phyloP scores from a whole-genome alignment of 768 basidiomycete species.

The Dentipellis sp. region DNA sequence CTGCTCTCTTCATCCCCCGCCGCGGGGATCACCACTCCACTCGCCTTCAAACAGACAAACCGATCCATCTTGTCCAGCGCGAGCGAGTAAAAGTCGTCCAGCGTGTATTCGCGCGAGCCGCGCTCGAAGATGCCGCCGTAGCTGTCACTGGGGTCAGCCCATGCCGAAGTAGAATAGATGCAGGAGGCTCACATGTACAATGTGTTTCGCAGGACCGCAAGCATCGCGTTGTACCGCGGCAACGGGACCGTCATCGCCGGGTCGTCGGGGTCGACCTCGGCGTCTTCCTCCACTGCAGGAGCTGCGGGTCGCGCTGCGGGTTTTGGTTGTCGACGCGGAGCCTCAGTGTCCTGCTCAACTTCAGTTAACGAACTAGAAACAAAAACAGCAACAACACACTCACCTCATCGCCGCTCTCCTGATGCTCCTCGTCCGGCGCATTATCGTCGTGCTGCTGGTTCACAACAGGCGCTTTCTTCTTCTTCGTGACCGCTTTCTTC shows the following conservation, averaged over 20 bases:
- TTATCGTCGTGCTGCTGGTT: conserved; percentile 3
- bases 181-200: conserved; percentile 64
- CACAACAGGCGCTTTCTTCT: conserved; percentile 16
- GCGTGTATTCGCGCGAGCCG: conserved; percentile 74
- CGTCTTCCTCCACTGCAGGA: conserved; percentile 7
- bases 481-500: conserved; percentile 33
- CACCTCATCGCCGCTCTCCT: conserved; percentile 18
- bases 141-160: conserved; percentile 26
- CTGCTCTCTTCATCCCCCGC: conserved; percentile 56
- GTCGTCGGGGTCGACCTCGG: conserved; percentile 50
- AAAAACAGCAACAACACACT: neutral
- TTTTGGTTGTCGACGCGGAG: no score
- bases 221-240: conserved; percentile 81
- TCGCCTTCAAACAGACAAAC: conserved; percentile 64
- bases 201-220: conserved; percentile 75
- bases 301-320: no score
- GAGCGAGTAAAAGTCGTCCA: conserved; percentile 81
- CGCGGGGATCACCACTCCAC: conserved; percentile 49
- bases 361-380: neutral
- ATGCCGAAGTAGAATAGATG: neutral
- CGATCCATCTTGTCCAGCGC: conserved; percentile 80
- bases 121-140: conserved; percentile 88
- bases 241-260: conserved; percentile 55
- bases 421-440: conserved; percentile 12
- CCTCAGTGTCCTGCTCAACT: no score